A percentile compares a stretch with the other conserved stretches of the same genome.
Conservation (phyloP, 2,329 filamentous ascomycete species). For the Hypoxylon rubiginosum region DNA sequence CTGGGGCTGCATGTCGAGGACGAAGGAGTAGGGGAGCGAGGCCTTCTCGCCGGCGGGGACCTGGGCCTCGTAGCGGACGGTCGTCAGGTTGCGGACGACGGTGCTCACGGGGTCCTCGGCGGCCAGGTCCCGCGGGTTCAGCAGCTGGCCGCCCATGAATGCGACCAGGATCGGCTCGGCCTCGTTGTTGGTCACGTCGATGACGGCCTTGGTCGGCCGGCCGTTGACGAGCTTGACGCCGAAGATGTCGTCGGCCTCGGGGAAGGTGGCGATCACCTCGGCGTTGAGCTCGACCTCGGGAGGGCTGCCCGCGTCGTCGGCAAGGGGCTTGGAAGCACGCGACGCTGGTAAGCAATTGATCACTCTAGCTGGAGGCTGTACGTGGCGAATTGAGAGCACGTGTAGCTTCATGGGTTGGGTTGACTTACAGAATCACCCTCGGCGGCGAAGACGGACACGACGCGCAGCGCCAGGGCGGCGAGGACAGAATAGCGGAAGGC, state of each 20-base stretch:
- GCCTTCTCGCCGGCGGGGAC: slow-evolving; percentile 82
- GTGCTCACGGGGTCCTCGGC: slow-evolving; percentile 63
- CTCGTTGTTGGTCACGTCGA: slow-evolving; percentile 90
- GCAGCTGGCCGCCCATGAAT: slow-evolving; percentile 82
- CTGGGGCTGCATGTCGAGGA: slow-evolving; percentile 92
- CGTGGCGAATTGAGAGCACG: background rate
- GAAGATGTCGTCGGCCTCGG: slow-evolving; percentile 87
- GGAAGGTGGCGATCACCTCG: slow-evolving; percentile 73
- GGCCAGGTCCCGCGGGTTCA: slow-evolving; percentile 64
- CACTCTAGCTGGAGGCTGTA: background rate
- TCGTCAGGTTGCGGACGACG: slow-evolving; percentile 88
- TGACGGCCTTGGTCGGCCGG: slow-evolving; percentile 82
- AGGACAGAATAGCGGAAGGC: slow-evolving; percentile 53
- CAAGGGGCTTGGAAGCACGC: slow-evolving; percentile 41
- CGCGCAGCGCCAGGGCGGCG: slow-evolving; percentile 52
- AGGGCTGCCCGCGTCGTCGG: slow-evolving; percentile 46
- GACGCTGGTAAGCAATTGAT: slow-evolving; percentile 16
- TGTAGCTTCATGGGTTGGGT: background rate
- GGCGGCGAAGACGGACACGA: slow-evolving; percentile 51
- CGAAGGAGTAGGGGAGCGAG: slow-evolving; percentile 85
- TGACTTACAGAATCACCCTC: slow-evolving; percentile 50
- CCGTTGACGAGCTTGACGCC: slow-evolving; percentile 97
- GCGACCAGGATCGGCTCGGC: slow-evolving; percentile 78
- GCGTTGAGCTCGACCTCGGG: slow-evolving; percentile 68
- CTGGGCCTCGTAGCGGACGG: slow-evolving; percentile 77